Percentiles rank a stretch among this genome's conserved stretches.
Evolutionary conservation across 192 early-diverging fungal genomes (phyloP).

Genomic region (Entomortierella parvispora): DNA sequence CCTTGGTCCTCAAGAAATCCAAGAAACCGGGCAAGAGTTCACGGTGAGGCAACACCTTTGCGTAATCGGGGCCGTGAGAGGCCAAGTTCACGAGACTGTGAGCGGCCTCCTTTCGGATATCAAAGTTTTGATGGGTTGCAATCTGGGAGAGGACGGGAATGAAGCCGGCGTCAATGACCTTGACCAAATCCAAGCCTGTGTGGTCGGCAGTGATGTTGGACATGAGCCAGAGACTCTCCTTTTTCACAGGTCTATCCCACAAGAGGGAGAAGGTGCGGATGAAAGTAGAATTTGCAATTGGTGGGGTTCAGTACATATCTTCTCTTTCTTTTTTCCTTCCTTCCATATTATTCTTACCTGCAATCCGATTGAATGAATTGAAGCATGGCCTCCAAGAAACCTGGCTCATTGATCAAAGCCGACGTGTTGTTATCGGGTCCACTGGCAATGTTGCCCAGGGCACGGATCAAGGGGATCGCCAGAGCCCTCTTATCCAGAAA

Average conservation of each 20-base stretch:
- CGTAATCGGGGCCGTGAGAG: slow-evolving; percentile 58
- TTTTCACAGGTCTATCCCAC: slow-evolving; percentile 67
- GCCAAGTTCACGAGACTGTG: slow-evolving; percentile 73
- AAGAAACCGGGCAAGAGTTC: slow-evolving; percentile 60
- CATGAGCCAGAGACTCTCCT: slow-evolving; percentile 77
- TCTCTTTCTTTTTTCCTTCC: no score
- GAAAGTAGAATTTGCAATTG: not conserved
- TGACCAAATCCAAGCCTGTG: slow-evolving; percentile 45
- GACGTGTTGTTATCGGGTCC: slow-evolving; percentile 69
- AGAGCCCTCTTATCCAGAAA: slow-evolving; percentile 50
- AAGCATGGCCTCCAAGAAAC: slow-evolving; percentile 61
- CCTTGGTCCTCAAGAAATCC: slow-evolving; percentile 72
- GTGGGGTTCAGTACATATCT: not conserved
- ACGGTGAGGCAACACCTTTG: slow-evolving; percentile 54
- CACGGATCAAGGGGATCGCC: slow-evolving; percentile 69
- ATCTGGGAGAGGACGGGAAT: slow-evolving; percentile 66
- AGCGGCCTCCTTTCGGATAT: slow-evolving; percentile 76
- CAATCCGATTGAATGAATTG: slow-evolving; percentile 59
- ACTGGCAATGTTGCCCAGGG: slow-evolving; percentile 75
- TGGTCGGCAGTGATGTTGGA: slow-evolving; percentile 72
- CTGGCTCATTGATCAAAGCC: slow-evolving; percentile 52
- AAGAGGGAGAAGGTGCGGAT: not conserved
- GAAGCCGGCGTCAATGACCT: slow-evolving; percentile 62
- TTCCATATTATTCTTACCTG: slow-evolving; percentile 51
- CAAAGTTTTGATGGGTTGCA: slow-evolving; percentile 69